Conservation (phyloP, 176 grass and related monocot species). For the Tuctoria greenei region DNA sequence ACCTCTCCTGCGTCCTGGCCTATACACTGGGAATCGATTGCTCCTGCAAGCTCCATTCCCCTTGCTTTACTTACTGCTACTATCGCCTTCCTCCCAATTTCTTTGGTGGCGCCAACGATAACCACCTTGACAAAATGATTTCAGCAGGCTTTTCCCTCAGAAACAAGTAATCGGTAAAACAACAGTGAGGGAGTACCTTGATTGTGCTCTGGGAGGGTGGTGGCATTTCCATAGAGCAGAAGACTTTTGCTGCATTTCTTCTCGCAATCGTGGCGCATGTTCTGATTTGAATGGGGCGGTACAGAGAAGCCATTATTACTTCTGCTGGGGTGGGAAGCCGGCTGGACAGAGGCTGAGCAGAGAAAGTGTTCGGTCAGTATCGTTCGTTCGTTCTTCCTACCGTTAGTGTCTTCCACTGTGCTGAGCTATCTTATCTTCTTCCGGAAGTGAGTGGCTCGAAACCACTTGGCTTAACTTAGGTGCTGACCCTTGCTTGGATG, state of each 20-base stretch:
- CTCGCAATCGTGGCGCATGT: slow-evolving; percentile 8
- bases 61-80: slow-evolving; percentile 65
- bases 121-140: slow-evolving; percentile 51
- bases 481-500: not conserved
- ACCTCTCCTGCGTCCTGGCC: slow-evolving; percentile 78
- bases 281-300: slow-evolving; percentile 26
- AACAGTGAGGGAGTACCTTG: slow-evolving; percentile 41
- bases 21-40: slow-evolving; percentile 57
- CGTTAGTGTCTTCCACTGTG: not conserved
- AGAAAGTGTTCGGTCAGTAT: not conserved
- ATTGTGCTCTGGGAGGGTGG: slow-evolving; percentile 58
- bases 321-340: not conserved
- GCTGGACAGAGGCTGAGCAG: not conserved
- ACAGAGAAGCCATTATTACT: slow-evolving; percentile 50
- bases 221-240: slow-evolving; percentile 53
- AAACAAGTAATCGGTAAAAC: not conserved
- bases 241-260: slow-evolving; percentile 29
- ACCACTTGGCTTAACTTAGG: not conserved
- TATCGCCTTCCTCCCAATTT: slow-evolving; percentile 66
- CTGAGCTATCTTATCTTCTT: slow-evolving; percentile 37
- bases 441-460: slow-evolving; percentile 23
- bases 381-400: not conserved
- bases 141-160: slow-evolving; percentile 17
- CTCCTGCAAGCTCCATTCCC: slow-evolving; percentile 77
- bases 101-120: slow-evolving; percentile 69